Evolutionary conservation across 129 eudicot genomes (phyloP), one percentile per base, ranked within the genome.

Genomic region (Flaveria brownii): DNA sequence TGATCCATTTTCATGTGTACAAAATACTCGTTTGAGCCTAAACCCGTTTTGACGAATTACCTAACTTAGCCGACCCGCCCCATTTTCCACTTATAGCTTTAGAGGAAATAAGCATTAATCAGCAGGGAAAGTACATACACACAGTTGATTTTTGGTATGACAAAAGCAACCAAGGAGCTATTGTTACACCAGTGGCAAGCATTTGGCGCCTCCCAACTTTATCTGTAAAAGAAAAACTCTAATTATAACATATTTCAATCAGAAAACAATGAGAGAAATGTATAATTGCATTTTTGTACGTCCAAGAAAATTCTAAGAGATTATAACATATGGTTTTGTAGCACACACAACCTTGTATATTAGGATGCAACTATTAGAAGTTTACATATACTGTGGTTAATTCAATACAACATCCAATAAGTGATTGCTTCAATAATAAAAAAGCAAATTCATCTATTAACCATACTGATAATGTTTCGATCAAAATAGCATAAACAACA

Each of bases 191-290:
- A 80, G 90, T 39, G 57, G 91, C 88, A 62, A 93, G 88, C 80
- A 93, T 77, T 75, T 88, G 83, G 47, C 98, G 96, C 74, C 98
- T 87, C 74, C 97, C 92, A 17, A 70, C 71, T 84, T 80, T 82
- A 87, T 90, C 97, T 90, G 88, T 52, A 50, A 70, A 72, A 67
- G 13, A n/a, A 73, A 39, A 49, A 70, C 49, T 67, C 64, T 56
- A 49, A 20, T 73, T 39, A 16, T 57, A 14, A 74, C 5, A 28
- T 43, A 12, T 28, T 50, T 13, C 1, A 3, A 52, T 68, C 49
- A 75, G 45, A 9, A 69, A 56, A 72, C 52, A 51, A 49, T 46
- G 25, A 3, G 25, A 66, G 30, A 66, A 41, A 16, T 3, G 50
- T 36, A 39, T 9, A n/a, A 39, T 66, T 3, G 10, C 25, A 2